phyloP scores from a whole-genome alignment of 306 rosid genomes.

The Medicago ruthenica region DNA sequence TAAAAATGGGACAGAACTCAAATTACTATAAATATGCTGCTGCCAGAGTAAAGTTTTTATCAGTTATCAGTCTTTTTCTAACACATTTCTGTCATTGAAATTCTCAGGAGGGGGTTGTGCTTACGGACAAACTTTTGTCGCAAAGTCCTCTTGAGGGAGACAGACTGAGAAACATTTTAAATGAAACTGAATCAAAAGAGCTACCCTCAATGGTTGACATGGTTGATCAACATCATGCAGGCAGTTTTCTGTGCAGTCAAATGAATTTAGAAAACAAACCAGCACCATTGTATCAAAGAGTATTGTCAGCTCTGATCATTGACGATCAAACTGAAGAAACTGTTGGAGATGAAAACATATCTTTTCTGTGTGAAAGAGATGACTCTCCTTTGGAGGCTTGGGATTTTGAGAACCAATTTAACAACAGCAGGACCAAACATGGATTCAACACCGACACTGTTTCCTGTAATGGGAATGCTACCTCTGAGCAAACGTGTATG shows the following conservation, averaged over 20 bases:
- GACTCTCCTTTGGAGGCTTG: constrained; percentile 45
- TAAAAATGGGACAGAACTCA: constrained; percentile 12
- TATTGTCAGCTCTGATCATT: constrained; percentile 74
- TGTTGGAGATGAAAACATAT: constrained; percentile 50
- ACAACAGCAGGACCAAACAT: constrained; percentile 41
- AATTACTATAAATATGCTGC: not conserved
- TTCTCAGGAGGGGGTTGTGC: constrained; percentile 57
- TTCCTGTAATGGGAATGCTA: constrained; percentile 62
- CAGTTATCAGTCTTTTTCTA: constrained; percentile 19
- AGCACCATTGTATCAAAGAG: constrained; percentile 77
- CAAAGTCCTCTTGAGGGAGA: constrained; percentile 52
- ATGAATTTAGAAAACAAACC: constrained; percentile 50
- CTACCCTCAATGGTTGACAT: constrained; percentile 42
- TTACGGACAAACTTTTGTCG: constrained; percentile 46
- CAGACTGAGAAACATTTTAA: constrained; percentile 47
- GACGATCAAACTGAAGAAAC: constrained; percentile 66
- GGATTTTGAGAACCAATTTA: constrained; percentile 46
- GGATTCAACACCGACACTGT: constrained; percentile 47
- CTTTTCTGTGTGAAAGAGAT: constrained; percentile 49
- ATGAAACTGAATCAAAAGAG: constrained; percentile 48
- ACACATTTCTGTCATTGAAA: constrained; percentile 32
- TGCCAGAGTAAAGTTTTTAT: not conserved
- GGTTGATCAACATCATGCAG: constrained; percentile 47
- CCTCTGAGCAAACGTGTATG: constrained; percentile 57
- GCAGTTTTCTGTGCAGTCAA: constrained; percentile 48